Base-by-base conservation (phyloP, 164 flowering plant genomes). In the Aristolochia californica region DNA sequence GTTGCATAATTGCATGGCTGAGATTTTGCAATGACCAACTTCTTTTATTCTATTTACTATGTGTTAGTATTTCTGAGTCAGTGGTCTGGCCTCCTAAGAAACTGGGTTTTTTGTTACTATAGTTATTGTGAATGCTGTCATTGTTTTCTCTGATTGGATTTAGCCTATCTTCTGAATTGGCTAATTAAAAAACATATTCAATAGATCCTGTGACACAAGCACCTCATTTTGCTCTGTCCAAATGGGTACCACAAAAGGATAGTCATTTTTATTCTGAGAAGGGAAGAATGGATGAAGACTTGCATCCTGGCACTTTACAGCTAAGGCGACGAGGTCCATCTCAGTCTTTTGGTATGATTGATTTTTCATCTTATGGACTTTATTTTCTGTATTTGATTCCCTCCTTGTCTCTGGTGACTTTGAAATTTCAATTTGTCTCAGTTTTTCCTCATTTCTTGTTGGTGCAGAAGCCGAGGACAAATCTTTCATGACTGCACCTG, bases 141-240 rank as follows among this genome's bases (percentile, higher is more conserved):
- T 27, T 2, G 7, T 53, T 0, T 26, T 13, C 50, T 13, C n/a
- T 23, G 27, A 28, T 60, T 3, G 14, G 11, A 34, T 12, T 13
- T 28, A 34, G 40, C 40, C 40, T 2, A 34, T 34, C 40, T 34
- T 12, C 40, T 34, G 40, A 34, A 34, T 34, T 34, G 40, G 40
- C 40, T 2, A 28, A 45, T 20, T 45, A 28, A 14, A 23, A 3
- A 13, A 9, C 43, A 30, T 17, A 55, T 61, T 43, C 62, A 58
- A 72, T 49, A 55, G 47, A 47, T 27, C 50, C 50, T 43, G 48
- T 48, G 55, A 49, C 38, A 56, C 56, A 55, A 23, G 71, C 66
- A 60, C 82, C 84, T 16, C 68, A 60, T 30, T 85, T 85, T 66
- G 62, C 48, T 10, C 75, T 91, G 64, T 48, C 66, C 61, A 91